Conservation (phyloP, 768 basidiomycete species). For the Lactarius sp. region DNA sequence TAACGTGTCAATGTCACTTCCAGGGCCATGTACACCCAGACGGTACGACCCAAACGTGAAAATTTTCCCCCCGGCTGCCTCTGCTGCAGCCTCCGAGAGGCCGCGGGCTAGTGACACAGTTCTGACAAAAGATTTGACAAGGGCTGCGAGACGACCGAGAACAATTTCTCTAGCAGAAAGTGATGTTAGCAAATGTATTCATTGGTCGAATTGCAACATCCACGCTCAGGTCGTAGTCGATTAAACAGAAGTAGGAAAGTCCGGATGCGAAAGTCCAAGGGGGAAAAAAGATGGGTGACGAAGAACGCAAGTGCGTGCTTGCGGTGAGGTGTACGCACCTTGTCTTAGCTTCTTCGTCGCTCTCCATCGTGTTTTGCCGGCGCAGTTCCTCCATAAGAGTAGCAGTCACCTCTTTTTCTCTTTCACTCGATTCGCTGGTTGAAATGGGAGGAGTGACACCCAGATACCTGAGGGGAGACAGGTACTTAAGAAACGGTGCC, state of each 20-base stretch:
- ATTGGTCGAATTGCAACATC: slow-evolving; percentile 10
- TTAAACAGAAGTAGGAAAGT: not conserved
- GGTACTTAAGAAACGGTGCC: not conserved
- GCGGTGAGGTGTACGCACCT: slow-evolving; percentile 46
- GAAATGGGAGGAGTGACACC: slow-evolving; percentile 88
- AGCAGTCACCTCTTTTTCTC: slow-evolving; percentile 77
- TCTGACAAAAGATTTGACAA: slow-evolving; percentile 92
- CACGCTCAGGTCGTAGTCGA: slow-evolving; percentile 4
- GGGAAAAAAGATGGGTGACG: not conserved
- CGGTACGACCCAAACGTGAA: slow-evolving; percentile 99
- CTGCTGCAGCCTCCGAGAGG: slow-evolving; percentile 82
- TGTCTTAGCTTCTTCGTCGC: slow-evolving; percentile 78
- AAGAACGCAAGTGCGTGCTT: not conserved
- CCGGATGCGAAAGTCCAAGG: not conserved
- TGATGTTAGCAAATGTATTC: slow-evolving; percentile 17
- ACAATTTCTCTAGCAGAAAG: slow-evolving; percentile 72
- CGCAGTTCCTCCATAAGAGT: slow-evolving; percentile 90
- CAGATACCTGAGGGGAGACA: slow-evolving; percentile 48
- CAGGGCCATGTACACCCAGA: slow-evolving; percentile 93
- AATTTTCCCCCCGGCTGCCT: slow-evolving; percentile 93
- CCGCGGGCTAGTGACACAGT: slow-evolving; percentile 74
- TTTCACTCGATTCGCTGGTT: slow-evolving; percentile 61
- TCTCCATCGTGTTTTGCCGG: slow-evolving; percentile 83
- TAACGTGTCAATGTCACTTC: slow-evolving; percentile 96
- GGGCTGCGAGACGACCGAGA: slow-evolving; percentile 78